Percentiles rank a stretch among this genome's conserved stretches.
Evolutionary conservation across 2,329 filamentous ascomycete genomes (phyloP).

Genomic region (Phaeoacremonium minimum): DNA sequence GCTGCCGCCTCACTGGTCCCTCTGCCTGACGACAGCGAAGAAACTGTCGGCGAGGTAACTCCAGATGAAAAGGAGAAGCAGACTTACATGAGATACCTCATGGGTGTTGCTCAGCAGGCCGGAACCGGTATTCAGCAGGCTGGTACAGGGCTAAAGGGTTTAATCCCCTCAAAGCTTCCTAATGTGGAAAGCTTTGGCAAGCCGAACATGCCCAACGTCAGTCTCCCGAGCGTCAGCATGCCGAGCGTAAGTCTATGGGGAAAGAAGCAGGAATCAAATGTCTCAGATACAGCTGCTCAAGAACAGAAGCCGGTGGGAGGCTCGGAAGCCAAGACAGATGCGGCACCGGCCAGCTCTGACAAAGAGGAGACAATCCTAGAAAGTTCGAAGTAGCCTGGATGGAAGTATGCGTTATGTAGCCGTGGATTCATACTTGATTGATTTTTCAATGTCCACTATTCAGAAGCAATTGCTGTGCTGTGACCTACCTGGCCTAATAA

Average conservation of each 20-base stretch:
- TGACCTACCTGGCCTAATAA: too few species aligned
- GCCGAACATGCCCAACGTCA: slow-evolving; percentile 15
- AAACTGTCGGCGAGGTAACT: slow-evolving; percentile 19
- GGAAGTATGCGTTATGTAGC: too few species aligned
- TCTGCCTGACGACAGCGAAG: slow-evolving; percentile 35
- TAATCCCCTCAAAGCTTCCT: slow-evolving; percentile 38
- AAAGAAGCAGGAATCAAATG: slow-evolving; percentile 9
- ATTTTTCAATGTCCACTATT: too few species aligned
- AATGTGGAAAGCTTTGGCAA: slow-evolving; percentile 24
- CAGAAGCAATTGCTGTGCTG: too few species aligned
- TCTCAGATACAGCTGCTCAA: slow-evolving; percentile 2
- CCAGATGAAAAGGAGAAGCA: slow-evolving; percentile 25
- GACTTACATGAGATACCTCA: slow-evolving; percentile 44
- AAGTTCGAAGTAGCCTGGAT: too few species aligned
- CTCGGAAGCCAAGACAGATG: too few species aligned
- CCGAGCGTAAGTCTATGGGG: slow-evolving; percentile 9
- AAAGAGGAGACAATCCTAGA: too few species aligned
- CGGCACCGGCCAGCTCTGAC: too few species aligned
- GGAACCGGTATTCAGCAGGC: slow-evolving; percentile 35
- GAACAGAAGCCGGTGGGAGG: too few species aligned
- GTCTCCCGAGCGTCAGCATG: slow-evolving; percentile 17
- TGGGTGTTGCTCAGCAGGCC: slow-evolving; percentile 41
- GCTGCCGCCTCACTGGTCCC: slow-evolving; percentile 46
- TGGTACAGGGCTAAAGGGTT: slow-evolving; percentile 39
- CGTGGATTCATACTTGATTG: too few species aligned